Percentiles rank a stretch among this genome's conserved stretches.
Evolutionary conservation across 2,329 filamentous ascomycete species (phyloP).

Genomic region (Trichoderma simmonsii): DNA sequence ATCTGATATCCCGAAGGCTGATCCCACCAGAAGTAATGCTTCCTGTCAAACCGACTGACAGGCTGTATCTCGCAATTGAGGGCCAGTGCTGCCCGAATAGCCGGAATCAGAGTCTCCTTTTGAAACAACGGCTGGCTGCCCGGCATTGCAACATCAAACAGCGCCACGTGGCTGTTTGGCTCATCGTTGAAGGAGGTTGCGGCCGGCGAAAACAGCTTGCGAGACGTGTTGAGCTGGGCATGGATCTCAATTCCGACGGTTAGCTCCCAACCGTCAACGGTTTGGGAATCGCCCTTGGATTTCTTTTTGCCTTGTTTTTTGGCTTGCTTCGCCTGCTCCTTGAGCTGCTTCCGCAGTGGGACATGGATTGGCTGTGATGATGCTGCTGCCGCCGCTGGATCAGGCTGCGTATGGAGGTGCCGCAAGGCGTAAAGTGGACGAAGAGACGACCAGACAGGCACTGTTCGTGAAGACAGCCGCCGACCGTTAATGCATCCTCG

Average conservation of each 20-base stretch:
- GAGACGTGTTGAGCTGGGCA: slow-evolving; percentile 84
- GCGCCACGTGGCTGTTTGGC: slow-evolving; percentile 82
- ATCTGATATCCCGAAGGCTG: slow-evolving; percentile 97
- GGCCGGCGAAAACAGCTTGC: slow-evolving; percentile 84
- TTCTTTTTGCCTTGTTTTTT: slow-evolving; percentile 60
- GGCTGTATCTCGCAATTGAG: slow-evolving; percentile 75
- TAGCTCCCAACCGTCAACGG: slow-evolving; percentile 75
- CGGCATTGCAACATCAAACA: slow-evolving; percentile 86
- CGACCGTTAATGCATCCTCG: slow-evolving; percentile 39
- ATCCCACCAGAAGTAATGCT: slow-evolving; percentile 99
- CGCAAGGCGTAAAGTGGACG: slow-evolving; percentile 24
- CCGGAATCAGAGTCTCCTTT: slow-evolving; percentile 76
- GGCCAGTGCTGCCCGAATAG: slow-evolving; percentile 83
- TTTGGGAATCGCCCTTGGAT: slow-evolving; percentile 46
- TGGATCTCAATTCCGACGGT: slow-evolving; percentile 97
- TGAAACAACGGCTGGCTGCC: slow-evolving; percentile 88
- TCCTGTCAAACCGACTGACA: slow-evolving; percentile 84
- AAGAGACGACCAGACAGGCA: slow-evolving; percentile 18
- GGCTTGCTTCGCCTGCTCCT: slow-evolving; percentile 66
- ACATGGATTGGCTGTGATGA: slow-evolving; percentile 27
- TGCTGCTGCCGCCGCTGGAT: neutral
- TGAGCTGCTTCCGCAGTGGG: slow-evolving; percentile 68
- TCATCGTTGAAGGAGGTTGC: slow-evolving; percentile 60
- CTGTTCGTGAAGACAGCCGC: slow-evolving; percentile 21
- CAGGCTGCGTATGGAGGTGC: slow-evolving; percentile 32